Percentiles rank a stretch among this genome's conserved stretches.
Evolutionary conservation across 2,329 filamentous ascomycete species (phyloP).

Genomic region (Hirsutella thompsonii): DNA sequence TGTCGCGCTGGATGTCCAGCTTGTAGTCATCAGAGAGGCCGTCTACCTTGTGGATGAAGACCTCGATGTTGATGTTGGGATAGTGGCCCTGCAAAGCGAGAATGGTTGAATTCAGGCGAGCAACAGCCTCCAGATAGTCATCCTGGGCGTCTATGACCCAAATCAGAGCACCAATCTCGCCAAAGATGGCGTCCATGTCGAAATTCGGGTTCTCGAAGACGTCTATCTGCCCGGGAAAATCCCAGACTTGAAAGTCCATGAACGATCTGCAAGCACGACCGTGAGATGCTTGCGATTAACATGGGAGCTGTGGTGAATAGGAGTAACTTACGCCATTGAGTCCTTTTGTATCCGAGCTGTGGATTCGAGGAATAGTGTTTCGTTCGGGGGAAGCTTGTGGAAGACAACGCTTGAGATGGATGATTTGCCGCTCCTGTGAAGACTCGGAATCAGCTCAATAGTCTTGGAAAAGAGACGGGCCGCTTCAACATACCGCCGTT

Average conservation of each 20-base stretch:
- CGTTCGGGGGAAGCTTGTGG: slow-evolving; percentile 90
- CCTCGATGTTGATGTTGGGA: slow-evolving; percentile 90
- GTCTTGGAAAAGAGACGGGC: neutral
- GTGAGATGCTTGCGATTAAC: neutral
- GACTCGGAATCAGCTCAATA: neutral
- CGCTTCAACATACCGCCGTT: slow-evolving; percentile 56
- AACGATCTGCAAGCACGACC: slow-evolving; percentile 55
- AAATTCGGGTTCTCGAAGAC: slow-evolving; percentile 77
- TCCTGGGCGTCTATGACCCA: slow-evolving; percentile 99
- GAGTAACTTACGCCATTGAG: slow-evolving; percentile 66
- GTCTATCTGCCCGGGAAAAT: slow-evolving; percentile 90
- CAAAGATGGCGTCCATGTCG: slow-evolving; percentile 87
- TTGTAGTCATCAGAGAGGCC: slow-evolving; percentile 96
- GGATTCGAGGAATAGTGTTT: slow-evolving; percentile 91
- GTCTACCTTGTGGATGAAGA: slow-evolving; percentile 98
- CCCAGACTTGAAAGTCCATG: slow-evolving; percentile 98
- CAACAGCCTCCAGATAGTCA: slow-evolving; percentile 87
- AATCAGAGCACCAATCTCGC: slow-evolving; percentile 84
- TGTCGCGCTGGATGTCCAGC: slow-evolving; percentile 89
- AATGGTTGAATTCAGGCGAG: slow-evolving; percentile 77
- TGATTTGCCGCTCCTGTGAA: slow-evolving; percentile 79
- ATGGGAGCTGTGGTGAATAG: neutral
- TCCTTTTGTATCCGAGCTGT: slow-evolving; percentile 92
- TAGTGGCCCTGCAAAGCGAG: slow-evolving; percentile 79
- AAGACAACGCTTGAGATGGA: slow-evolving; percentile 99